A percentile compares a stretch with the other conserved stretches of the same genome.
phyloP scores from a whole-genome alignment of 2,329 filamentous ascomycete species.

The Penicillium sp. region DNA sequence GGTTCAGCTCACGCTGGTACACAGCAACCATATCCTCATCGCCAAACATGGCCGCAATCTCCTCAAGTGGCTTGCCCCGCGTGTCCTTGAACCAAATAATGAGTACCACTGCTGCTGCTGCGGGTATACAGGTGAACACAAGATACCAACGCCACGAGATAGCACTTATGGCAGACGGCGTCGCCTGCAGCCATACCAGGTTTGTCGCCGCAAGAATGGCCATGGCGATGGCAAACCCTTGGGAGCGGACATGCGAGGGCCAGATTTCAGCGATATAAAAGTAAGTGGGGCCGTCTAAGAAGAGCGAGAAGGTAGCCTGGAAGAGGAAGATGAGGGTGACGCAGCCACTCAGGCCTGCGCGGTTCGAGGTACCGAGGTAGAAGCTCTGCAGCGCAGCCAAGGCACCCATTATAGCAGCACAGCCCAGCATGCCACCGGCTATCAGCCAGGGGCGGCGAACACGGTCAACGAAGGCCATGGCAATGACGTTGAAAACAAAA shows the following conservation, averaged over 20 bases:
- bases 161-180: not conserved
- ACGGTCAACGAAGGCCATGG: not conserved
- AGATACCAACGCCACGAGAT: not conserved
- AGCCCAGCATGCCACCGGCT: not conserved
- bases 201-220: not conserved
- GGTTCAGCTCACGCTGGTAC: not conserved
- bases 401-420: not conserved
- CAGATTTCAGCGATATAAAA: not conserved
- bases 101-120: not conserved
- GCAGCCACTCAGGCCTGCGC: not conserved
- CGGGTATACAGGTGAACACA: not conserved
- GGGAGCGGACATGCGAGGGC: not conserved
- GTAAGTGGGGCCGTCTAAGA: not conserved
- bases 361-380: not conserved
- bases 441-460: not conserved
- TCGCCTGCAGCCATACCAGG: not conserved
- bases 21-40: not conserved
- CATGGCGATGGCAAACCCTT: not conserved
- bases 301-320: not conserved
- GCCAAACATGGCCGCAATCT: not conserved
- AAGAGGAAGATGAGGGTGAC: not conserved
- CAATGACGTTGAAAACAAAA: not conserved
- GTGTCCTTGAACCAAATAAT: not conserved
- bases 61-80: not conserved
- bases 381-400: not conserved